Percentiles rank a stretch among this genome's conserved stretches.
phyloP scores from a whole-genome alignment of 192 early-diverging fungal species.

The Backusella parvicylindrica region DNA sequence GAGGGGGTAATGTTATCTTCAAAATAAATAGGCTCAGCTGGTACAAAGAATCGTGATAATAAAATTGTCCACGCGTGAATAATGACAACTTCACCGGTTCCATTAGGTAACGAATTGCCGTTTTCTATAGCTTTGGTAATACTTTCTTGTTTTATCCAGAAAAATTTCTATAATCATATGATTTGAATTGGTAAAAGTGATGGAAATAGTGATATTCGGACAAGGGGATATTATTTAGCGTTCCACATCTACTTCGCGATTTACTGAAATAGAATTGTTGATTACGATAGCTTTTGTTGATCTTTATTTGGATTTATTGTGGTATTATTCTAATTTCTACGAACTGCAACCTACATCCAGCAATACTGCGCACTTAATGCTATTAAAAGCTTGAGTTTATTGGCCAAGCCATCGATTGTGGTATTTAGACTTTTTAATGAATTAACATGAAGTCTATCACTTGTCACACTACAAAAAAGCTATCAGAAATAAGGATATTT shows the following conservation, averaged over 20 bases:
- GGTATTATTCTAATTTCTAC: not conserved
- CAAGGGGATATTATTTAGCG: not conserved
- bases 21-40: constrained; percentile 5
- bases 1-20: not conserved
- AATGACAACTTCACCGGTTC: not conserved
- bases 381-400: not conserved
- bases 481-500: not conserved
- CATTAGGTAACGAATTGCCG: not conserved
- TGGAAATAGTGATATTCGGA: not conserved
- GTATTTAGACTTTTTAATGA: not conserved
- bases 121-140: not conserved
- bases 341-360: not conserved
- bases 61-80: constrained; percentile 1
- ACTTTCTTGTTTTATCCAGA: not conserved
- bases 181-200: not conserved
- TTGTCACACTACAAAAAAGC: not conserved
- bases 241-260: not conserved
- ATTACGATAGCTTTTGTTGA: not conserved
- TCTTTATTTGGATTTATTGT: constrained; percentile 1
- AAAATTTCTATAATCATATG: not conserved
- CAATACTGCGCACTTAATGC: not conserved
- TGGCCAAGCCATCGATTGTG: not conserved
- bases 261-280: constrained; percentile 1
- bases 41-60: not conserved
- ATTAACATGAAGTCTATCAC: not conserved